Conservation (phyloP, 805 yeast species). For the Spathaspora hagerdaliae region DNA sequence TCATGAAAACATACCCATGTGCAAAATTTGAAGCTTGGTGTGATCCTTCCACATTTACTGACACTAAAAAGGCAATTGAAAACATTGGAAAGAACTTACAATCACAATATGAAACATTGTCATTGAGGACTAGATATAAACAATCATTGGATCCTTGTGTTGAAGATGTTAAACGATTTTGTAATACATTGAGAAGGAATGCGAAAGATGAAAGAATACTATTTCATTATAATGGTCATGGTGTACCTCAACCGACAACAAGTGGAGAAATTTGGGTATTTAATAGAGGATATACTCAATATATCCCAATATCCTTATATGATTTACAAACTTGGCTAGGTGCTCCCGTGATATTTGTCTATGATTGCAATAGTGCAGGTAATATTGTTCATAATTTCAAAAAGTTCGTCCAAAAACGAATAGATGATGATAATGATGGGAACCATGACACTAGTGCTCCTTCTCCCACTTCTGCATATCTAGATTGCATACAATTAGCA, state of each 20-base stretch:
- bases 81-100: constrained; percentile 86
- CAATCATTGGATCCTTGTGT: constrained; percentile 92
- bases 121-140: constrained; percentile 83
- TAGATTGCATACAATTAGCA: constrained; percentile 88
- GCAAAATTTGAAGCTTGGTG: constrained; percentile 92
- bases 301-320: constrained; percentile 92
- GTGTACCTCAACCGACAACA: constrained; percentile 95
- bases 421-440: constrained; percentile 76
- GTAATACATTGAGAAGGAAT: constrained; percentile 80
- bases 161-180: constrained; percentile 89
- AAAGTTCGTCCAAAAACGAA: constrained; percentile 83
- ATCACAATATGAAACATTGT: constrained; percentile 82
- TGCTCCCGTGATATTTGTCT: constrained; percentile 93
- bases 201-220: constrained; percentile 91
- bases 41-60: constrained; percentile 78
- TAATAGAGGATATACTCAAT: constrained; percentile 94
- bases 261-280: constrained; percentile 98
- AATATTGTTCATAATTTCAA: constrained; percentile 86
- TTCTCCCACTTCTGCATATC: constrained; percentile 64
- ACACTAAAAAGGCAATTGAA: constrained; percentile 87
- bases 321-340: constrained; percentile 97
- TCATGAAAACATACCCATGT: constrained; percentile 87
- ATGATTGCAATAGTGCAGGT: constrained; percentile 94
- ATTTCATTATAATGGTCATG: constrained; percentile 97
- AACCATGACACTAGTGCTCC: constrained; percentile 49